A percentile compares a stretch with the other conserved stretches of the same genome.
Conservation (phyloP, 2,329 filamentous ascomycete species). For the Aspergillus floridensis region DNA sequence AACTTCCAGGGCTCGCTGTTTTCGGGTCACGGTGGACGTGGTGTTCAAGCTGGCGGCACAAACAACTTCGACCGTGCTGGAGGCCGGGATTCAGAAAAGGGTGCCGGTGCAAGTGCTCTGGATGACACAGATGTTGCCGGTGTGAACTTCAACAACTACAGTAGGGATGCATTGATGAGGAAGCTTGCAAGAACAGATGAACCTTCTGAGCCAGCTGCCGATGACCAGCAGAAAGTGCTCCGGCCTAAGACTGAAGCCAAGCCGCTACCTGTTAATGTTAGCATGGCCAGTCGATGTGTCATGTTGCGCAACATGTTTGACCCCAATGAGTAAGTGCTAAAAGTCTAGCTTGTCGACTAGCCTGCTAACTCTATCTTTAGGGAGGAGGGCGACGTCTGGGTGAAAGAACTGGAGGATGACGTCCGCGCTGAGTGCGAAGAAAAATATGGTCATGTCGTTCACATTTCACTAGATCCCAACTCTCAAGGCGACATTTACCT, state of each 20-base stretch:
- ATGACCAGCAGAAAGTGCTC: slow-evolving; percentile 67
- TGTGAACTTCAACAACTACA: slow-evolving; percentile 99
- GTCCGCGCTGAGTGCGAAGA: slow-evolving; percentile 88
- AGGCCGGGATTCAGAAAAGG: slow-evolving; percentile 84
- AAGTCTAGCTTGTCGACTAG: not conserved
- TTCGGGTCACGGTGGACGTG: slow-evolving; percentile 84
- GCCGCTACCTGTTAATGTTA: slow-evolving; percentile 78
- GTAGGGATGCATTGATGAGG: slow-evolving; percentile 96
- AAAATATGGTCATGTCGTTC: slow-evolving; percentile 96
- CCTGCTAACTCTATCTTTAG: slow-evolving; percentile 50
- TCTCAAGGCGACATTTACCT: slow-evolving; percentile 95
- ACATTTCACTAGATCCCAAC: slow-evolving; percentile 92
- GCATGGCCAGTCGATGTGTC: slow-evolving; percentile 89
- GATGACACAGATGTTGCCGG: slow-evolving; percentile 97
- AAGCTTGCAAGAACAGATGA: slow-evolving; percentile 97
- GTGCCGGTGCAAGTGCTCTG: slow-evolving; percentile 83
- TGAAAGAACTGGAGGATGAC: slow-evolving; percentile 91
- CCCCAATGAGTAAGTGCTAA: slow-evolving; percentile 71
- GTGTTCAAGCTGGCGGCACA: slow-evolving; percentile 71
- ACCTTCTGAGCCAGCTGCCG: slow-evolving; percentile 56
- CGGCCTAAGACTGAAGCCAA: slow-evolving; percentile 79
- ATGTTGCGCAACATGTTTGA: slow-evolving; percentile 96
- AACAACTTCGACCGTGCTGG: slow-evolving; percentile 85
- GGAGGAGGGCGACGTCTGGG: slow-evolving; percentile 82
- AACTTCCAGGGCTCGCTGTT: slow-evolving; percentile 87